These are phyloP conservation scores for Moesziomyces sp. DNA, from an alignment of 1,284 basidiomycete genomes.

Conservation along the genomic window DNA sequence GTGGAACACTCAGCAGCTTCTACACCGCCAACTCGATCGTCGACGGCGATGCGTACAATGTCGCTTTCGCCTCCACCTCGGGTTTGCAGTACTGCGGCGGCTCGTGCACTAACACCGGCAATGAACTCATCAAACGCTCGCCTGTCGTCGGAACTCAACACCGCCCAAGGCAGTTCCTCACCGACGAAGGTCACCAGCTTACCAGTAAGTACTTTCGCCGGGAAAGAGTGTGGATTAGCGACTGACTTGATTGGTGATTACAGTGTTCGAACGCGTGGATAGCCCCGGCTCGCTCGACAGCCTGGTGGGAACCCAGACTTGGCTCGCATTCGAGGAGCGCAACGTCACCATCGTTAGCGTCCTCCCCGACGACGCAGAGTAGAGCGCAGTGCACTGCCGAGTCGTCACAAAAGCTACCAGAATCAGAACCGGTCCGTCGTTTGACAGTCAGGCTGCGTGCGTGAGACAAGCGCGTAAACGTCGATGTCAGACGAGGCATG, in stretches of 20 bases:
- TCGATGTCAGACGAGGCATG: no score
- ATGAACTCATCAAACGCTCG: constrained; percentile 33
- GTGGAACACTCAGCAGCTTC: constrained; percentile 44
- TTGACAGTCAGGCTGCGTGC: no score
- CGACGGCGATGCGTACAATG: constrained; percentile 48
- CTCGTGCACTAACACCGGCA: constrained; percentile 46
- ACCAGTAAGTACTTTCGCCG: constrained; percentile 27
- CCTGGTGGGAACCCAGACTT: constrained; percentile 42
- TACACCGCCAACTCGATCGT: constrained; percentile 37
- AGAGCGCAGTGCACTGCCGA: neutral
- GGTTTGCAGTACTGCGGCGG: constrained; percentile 48
- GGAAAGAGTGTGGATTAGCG: neutral
- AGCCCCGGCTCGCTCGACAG: constrained; percentile 43
- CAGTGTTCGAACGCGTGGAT: constrained; percentile 47
- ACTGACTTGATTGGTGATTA: neutral
- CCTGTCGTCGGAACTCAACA: constrained; percentile 19
- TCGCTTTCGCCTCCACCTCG: constrained; percentile 34
- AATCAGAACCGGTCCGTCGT: no score
- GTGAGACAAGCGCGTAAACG: no score
- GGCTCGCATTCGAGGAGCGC: constrained; percentile 47
- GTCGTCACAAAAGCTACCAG: neutral
- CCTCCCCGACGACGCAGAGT: constrained; percentile 1
- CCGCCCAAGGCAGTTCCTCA: constrained; percentile 23
- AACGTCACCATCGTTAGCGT: constrained; percentile 45
- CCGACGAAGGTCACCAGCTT: constrained; percentile 43